Evolutionary conservation across 805 yeast species (phyloP).

Genomic region (Cephaloascus albidus): DNA sequence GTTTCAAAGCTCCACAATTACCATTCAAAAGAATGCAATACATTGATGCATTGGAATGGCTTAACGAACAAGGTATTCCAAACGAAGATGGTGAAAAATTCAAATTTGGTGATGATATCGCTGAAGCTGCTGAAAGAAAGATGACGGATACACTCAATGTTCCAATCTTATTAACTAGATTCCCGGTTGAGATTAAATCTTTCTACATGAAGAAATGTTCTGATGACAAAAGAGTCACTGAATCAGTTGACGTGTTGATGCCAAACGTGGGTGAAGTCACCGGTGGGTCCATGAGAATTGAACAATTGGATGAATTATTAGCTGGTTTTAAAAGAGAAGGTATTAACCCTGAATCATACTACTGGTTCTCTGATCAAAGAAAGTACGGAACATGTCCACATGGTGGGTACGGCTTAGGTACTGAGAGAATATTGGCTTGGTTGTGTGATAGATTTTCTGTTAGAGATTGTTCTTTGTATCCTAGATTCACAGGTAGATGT

Average conservation of each 20-base stretch:
- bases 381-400: constrained; percentile 97
- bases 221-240: constrained; percentile 92
- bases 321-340: constrained; percentile 92
- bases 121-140: constrained; percentile 98
- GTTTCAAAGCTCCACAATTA: constrained; percentile 66
- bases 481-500: constrained; percentile 97
- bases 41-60: constrained; percentile 88
- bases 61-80: constrained; percentile 86
- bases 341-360: constrained; percentile 73
- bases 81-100: constrained; percentile 92
- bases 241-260: constrained; percentile 96
- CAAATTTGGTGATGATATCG: constrained; percentile 97
- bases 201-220: constrained; percentile 93
- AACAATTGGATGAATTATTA: constrained; percentile 67
- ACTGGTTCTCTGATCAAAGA: constrained; percentile 95
- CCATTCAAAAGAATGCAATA: constrained; percentile 93
- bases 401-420: constrained; percentile 98
- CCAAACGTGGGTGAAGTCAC: constrained; percentile 99
- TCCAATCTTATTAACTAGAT: constrained; percentile 85
- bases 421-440: constrained; percentile 98
- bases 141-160: constrained; percentile 94
- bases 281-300: constrained; percentile 99
- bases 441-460: constrained; percentile 95
- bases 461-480: constrained; percentile 95
- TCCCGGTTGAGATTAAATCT: constrained; percentile 96